A percentile compares a stretch with the other conserved stretches of the same genome.
phyloP scores from a whole-genome alignment of 2,329 filamentous ascomycete species.

The Phoma sp. region DNA sequence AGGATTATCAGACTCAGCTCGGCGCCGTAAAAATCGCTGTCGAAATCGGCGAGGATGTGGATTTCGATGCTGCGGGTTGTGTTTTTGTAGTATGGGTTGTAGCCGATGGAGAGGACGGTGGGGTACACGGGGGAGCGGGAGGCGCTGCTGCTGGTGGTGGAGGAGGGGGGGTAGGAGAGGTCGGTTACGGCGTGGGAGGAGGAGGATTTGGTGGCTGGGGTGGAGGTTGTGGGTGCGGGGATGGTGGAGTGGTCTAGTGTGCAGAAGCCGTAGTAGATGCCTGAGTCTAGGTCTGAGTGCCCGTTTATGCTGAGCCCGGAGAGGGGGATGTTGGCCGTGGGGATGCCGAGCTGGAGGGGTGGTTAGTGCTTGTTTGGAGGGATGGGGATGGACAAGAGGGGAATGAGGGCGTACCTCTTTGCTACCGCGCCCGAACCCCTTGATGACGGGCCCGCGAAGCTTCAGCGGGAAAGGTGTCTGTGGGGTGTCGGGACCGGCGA shows the following conservation, averaged over 20 bases:
- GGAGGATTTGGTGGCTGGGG: conserved; percentile 26
- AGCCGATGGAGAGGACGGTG: conserved; percentile 62
- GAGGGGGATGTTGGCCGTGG: conserved; percentile 85
- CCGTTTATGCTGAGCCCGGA: conserved; percentile 73
- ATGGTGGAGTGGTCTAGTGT: conserved; percentile 64
- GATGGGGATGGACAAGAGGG: neutral
- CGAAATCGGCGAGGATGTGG: conserved; percentile 81
- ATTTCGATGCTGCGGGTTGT: conserved; percentile 84
- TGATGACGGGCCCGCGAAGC: conserved; percentile 85
- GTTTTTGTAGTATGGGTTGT: conserved; percentile 98
- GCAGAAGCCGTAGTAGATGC: conserved; percentile 94
- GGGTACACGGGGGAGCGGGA: conserved; percentile 28
- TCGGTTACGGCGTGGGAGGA: conserved; percentile 38
- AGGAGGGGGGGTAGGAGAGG: conserved; percentile 28
- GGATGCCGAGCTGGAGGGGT: conserved; percentile 79
- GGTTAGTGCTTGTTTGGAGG: neutral
- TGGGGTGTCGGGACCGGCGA: conserved; percentile 76
- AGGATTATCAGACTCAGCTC: conserved; percentile 80
- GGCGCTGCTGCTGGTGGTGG: conserved; percentile 16
- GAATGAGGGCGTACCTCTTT: conserved; percentile 69
- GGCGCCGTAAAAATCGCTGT: conserved; percentile 81
- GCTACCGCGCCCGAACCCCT: conserved; percentile 91
- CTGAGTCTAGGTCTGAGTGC: conserved; percentile 67
- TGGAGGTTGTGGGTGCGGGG: conserved; percentile 24
- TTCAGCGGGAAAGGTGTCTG: conserved; percentile 79